These are phyloP conservation scores for Xylaria sp. DNA, from an alignment of 2,329 filamentous ascomycete species.

Conservation along the genomic window DNA sequence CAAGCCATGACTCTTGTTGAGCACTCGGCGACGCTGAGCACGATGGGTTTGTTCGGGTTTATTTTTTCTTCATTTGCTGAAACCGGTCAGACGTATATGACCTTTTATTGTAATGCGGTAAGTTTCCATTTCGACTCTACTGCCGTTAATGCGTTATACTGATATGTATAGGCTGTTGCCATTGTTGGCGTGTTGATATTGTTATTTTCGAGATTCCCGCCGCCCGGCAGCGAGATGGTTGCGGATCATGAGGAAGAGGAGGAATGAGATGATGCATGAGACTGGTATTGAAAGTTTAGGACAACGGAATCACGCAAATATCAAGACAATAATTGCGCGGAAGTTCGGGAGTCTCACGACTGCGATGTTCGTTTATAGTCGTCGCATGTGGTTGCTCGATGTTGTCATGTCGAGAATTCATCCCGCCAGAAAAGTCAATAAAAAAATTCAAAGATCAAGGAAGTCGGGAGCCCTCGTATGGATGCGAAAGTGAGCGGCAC, in stretches of 20 bases:
- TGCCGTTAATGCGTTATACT: not conserved
- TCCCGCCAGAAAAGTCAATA: no score
- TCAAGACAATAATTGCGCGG: not conserved
- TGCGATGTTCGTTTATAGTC: no score
- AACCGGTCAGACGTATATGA: slow-evolving; percentile 23
- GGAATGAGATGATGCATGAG: not conserved
- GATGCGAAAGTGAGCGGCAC: no score
- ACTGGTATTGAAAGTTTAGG: not conserved
- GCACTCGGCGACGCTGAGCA: slow-evolving; percentile 21
- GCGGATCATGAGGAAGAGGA: slow-evolving; percentile 1
- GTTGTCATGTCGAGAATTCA: no score
- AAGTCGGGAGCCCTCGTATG: no score
- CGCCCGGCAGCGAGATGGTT: slow-evolving; percentile 20
- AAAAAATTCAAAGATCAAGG: no score
- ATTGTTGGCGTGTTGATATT: slow-evolving; percentile 21
- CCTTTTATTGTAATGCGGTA: slow-evolving; percentile 28
- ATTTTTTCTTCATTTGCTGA: slow-evolving; percentile 25
- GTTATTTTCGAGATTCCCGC: slow-evolving; percentile 22
- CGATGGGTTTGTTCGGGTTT: slow-evolving; percentile 24
- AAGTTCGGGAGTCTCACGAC: no score
- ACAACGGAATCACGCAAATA: not conserved
- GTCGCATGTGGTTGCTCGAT: no score
- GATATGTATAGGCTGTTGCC: slow-evolving; percentile 20
- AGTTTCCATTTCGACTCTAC: not conserved
- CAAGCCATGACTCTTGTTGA: slow-evolving; percentile 27